phyloP scores from a whole-genome alignment of 2,329 filamentous ascomycete species.

The Cordyceps cateniannulata region DNA sequence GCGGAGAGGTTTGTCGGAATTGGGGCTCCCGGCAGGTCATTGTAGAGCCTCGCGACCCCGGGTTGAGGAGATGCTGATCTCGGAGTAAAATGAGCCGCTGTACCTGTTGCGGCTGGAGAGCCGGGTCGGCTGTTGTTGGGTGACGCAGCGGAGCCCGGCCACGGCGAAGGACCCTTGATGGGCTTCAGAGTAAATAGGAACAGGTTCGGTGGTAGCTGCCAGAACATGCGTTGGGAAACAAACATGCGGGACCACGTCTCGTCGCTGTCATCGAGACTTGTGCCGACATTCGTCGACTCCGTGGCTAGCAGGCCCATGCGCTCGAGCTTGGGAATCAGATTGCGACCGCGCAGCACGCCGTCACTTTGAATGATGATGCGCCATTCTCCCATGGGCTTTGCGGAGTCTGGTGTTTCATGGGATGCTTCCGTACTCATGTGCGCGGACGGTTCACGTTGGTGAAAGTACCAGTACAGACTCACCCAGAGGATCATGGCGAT shows the following conservation, averaged over 20 bases:
- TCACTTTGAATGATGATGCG: constrained; percentile 75
- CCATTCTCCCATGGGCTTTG: constrained; percentile 80
- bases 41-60: constrained; percentile 18
- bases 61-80: constrained; percentile 12
- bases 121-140: constrained; percentile 46
- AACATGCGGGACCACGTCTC: constrained; percentile 73
- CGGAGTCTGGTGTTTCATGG: constrained; percentile 57
- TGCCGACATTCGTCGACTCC: constrained; percentile 68
- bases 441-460: constrained; percentile 67
- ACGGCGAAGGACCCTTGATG: constrained; percentile 29
- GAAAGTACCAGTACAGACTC: constrained; percentile 95
- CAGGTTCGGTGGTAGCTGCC: constrained; percentile 81
- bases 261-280: constrained; percentile 51
- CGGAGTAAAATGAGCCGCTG: constrained; percentile 17
- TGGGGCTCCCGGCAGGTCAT: constrained; percentile 34
- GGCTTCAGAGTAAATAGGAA: constrained; percentile 83
- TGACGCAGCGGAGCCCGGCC: constrained; percentile 48
- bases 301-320: constrained; percentile 81
- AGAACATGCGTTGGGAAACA: constrained; percentile 73
- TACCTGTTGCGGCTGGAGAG: constrained; percentile 38
- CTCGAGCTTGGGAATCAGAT: constrained; percentile 84
- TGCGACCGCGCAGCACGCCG: constrained; percentile 78
- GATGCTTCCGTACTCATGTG: constrained; percentile 58
- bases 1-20: constrained; percentile 28
- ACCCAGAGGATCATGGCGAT: constrained; percentile 97